Evolutionary conservation across 495 filamentous ascomycete genomes (phyloP).

Genomic region (Talaromyces thailandensis): DNA sequence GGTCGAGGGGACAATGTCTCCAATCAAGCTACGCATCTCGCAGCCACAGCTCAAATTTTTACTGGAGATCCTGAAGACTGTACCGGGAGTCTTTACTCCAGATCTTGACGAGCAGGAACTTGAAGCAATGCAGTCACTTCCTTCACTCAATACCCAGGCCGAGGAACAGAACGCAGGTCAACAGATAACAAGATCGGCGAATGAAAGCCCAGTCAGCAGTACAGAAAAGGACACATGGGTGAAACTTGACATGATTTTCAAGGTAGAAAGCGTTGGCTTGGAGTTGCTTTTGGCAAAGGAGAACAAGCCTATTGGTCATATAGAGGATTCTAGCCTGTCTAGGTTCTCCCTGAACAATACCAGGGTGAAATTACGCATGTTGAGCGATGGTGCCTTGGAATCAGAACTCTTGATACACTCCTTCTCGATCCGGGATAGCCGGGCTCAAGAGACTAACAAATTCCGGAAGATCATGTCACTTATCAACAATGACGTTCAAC

Average conservation of each 20-base stretch:
- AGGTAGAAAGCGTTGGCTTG: conserved; percentile 74
- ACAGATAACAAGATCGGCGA: conserved; percentile 12
- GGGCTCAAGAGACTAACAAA: conserved; percentile 79
- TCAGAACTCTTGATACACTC: conserved; percentile 90
- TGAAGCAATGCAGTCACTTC: conserved; percentile 54
- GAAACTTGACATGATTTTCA: conserved; percentile 87
- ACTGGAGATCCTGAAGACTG: conserved; percentile 71
- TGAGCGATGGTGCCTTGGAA: conserved; percentile 85
- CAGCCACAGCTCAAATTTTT: conserved; percentile 86
- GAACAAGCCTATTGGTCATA: conserved; percentile 62
- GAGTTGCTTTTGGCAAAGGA: conserved; percentile 75
- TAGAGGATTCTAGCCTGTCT: conserved; percentile 78
- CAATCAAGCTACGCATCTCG: conserved; percentile 82
- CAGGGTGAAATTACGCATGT: conserved; percentile 85
- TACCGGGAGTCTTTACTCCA: conserved; percentile 76
- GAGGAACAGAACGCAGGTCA: conserved; percentile 25
- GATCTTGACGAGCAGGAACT: conserved; percentile 64
- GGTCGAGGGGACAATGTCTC: conserved; percentile 81
- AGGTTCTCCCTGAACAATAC: conserved; percentile 91
- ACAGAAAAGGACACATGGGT: conserved; percentile 69
- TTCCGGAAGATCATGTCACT: conserved; percentile 98
- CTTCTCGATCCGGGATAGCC: conserved; percentile 88
- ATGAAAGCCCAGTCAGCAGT: conserved; percentile 51
- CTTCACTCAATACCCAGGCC: conserved; percentile 44
- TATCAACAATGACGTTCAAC: conserved; percentile 85